Evolutionary conservation across 306 rosid species (phyloP).

Genomic region (Lablab purpureus): DNA sequence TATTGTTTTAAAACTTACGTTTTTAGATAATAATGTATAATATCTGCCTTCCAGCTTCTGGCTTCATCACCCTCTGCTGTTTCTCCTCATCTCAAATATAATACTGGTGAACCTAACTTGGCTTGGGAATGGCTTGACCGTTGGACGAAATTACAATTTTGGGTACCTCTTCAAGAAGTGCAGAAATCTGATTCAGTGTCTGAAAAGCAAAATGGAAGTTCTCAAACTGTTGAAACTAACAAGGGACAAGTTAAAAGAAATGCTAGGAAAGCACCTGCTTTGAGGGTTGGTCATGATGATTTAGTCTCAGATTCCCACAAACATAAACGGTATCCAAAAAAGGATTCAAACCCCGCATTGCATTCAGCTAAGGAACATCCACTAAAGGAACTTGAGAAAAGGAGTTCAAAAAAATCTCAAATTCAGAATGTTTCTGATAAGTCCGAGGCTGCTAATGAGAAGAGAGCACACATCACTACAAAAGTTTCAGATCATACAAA

Average conservation of each 20-base stretch:
- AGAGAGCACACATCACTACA: slow-evolving; percentile 12
- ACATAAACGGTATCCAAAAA: slow-evolving; percentile 40
- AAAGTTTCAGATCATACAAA: slow-evolving; percentile 29
- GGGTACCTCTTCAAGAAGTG: slow-evolving; percentile 45
- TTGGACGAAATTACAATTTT: slow-evolving; percentile 53
- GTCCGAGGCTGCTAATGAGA: slow-evolving; percentile 40
- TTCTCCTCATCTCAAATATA: slow-evolving; percentile 39
- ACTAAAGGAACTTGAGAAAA: slow-evolving; percentile 46
- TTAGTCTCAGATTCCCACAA: slow-evolving; percentile 37
- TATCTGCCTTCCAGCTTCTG: slow-evolving; percentile 50
- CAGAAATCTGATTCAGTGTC: slow-evolving; percentile 34
- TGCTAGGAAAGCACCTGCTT: slow-evolving; percentile 21
- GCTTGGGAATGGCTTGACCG: slow-evolving; percentile 55
- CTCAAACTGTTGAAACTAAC: slow-evolving; percentile 36
- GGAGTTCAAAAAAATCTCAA: slow-evolving; percentile 33
- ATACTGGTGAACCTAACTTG: slow-evolving; percentile 42
- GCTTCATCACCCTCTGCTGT: slow-evolving; percentile 41
- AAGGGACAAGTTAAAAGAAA: slow-evolving; percentile 41
- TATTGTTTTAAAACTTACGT: background rate
- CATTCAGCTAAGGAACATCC: slow-evolving; percentile 47
- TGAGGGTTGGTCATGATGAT: slow-evolving; percentile 33
- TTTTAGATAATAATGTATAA: slow-evolving; percentile 2
- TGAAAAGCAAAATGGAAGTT: slow-evolving; percentile 22
- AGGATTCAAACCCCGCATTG: slow-evolving; percentile 24
- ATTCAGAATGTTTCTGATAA: slow-evolving; percentile 35